Percentiles rank a stretch among this genome's conserved stretches.
Conservation (phyloP, 768 basidiomycete genomes). For the Phaffia tasmanica region DNA sequence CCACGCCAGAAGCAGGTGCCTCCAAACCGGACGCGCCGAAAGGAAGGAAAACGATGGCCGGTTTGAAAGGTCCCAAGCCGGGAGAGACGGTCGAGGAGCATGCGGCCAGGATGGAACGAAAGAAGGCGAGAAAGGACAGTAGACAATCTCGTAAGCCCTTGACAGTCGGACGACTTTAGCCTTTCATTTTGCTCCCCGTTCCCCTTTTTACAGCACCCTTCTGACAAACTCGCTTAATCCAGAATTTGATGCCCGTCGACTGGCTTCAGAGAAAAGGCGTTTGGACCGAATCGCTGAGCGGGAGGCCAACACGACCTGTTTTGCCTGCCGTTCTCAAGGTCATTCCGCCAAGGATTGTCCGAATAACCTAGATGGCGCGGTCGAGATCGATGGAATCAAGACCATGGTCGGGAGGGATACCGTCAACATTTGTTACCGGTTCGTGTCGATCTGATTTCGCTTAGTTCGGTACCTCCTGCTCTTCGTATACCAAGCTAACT, state of each 20-base stretch:
- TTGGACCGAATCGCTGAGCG: conserved; percentile 54
- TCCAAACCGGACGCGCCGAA: not conserved
- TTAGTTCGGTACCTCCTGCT: not conserved
- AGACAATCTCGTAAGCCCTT: conserved; percentile 33
- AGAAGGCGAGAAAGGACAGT: conserved; percentile 25
- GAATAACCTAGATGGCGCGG: conserved; percentile 35
- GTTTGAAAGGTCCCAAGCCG: conserved; percentile 24
- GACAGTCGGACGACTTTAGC: conserved; percentile 26
- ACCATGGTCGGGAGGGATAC: conserved; percentile 25
- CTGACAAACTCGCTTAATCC: not conserved
- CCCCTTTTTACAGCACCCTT: not conserved
- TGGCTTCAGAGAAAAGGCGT: conserved; percentile 49
- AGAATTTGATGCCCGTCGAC: conserved; percentile 12
- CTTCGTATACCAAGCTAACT: not conserved
- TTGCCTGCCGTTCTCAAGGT: conserved; percentile 72
- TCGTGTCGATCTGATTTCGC: conserved; percentile 28
- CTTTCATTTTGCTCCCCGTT: not conserved
- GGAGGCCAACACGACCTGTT: conserved; percentile 56
- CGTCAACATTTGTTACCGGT: conserved; percentile 65
- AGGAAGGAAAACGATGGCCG: conserved; percentile 26
- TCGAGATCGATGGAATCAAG: conserved; percentile 15
- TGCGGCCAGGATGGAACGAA: conserved; percentile 8
- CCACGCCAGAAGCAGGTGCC: not conserved
- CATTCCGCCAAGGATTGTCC: conserved; percentile 78
- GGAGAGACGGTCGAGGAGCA: conserved; percentile 18